These are phyloP conservation scores for Neurospora crassa DNA, from an alignment of 2,329 filamentous ascomycete genomes.

Conservation along the genomic window DNA sequence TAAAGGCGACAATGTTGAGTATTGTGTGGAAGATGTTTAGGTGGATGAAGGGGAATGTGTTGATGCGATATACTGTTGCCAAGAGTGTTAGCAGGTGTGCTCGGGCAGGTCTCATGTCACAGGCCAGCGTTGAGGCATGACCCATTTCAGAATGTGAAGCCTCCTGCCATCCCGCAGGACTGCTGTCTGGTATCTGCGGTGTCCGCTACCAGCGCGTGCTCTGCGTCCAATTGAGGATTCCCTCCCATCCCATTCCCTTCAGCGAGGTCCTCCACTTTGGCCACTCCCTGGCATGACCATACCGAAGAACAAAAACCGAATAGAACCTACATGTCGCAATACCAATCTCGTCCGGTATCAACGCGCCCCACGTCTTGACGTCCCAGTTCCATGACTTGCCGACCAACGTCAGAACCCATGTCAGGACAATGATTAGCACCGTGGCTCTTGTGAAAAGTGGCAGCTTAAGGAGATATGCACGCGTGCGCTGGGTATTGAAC, in stretches of 20 bases:
- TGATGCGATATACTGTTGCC: conserved; percentile 72
- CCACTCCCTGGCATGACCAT: background rate
- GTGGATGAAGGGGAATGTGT: conserved; percentile 87
- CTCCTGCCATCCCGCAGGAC: background rate
- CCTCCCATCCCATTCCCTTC: background rate
- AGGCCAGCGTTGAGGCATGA: background rate
- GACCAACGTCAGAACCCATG: conserved; percentile 48
- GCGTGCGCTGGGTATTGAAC: conserved; percentile 64
- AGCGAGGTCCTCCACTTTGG: background rate
- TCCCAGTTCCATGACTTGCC: conserved; percentile 62
- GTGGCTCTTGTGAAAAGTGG: conserved; percentile 76
- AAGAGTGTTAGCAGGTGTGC: conserved; percentile 2
- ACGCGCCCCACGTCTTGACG: conserved; percentile 64
- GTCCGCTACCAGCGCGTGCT: background rate
- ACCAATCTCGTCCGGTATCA: conserved; percentile 68
- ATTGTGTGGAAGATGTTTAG: conserved; percentile 69
- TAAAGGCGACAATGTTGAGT: conserved; percentile 69
- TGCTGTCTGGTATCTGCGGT: background rate
- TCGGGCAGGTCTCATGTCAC: background rate
- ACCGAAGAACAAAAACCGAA: background rate
- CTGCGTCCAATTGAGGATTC: background rate
- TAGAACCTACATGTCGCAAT: conserved; percentile 57
- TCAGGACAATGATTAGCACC: conserved; percentile 52
- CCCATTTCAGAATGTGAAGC: background rate
- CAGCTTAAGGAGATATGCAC: conserved; percentile 75